Conservation (phyloP, 352 stramenopile genomes). For the Globisporangium irregulare region DNA sequence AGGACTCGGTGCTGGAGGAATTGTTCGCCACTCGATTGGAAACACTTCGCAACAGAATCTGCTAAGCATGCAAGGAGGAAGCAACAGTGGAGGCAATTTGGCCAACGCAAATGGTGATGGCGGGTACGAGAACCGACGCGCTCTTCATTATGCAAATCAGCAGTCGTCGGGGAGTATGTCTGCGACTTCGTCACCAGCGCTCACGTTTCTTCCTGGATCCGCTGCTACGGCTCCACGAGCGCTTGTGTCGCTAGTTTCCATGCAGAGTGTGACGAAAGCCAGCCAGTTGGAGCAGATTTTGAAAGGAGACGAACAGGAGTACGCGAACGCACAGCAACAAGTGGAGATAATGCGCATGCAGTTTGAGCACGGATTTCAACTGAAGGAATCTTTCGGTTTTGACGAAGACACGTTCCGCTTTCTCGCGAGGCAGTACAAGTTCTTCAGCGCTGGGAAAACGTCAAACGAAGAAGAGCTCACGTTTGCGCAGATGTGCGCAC, state of each 20-base stretch:
- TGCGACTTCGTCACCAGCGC: slow-evolving; percentile 34
- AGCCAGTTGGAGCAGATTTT: slow-evolving; percentile 71
- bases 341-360: slow-evolving; percentile 58
- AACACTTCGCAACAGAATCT: slow-evolving; percentile 21
- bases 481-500: slow-evolving; percentile 75
- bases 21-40: slow-evolving; percentile 13
- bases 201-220: slow-evolving; percentile 29
- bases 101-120: background rate
- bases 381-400: slow-evolving; percentile 84
- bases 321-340: slow-evolving; percentile 47
- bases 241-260: slow-evolving; percentile 65
- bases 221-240: slow-evolving; percentile 33
- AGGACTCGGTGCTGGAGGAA: slow-evolving; percentile 3
- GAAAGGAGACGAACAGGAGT: slow-evolving; percentile 56
- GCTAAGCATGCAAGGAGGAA: slow-evolving; percentile 14
- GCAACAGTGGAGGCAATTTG: slow-evolving; percentile 15
- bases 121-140: slow-evolving; percentile 11
- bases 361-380: slow-evolving; percentile 61
- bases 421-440: slow-evolving; percentile 68
- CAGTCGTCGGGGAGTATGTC: slow-evolving; percentile 15
- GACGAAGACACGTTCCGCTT: slow-evolving; percentile 85
- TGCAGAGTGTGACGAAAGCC: slow-evolving; percentile 69
- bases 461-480: slow-evolving; percentile 24
- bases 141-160: slow-evolving; percentile 21
- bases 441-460: slow-evolving; percentile 28